phyloP scores from a whole-genome alignment of 2,329 filamentous ascomycete species.

The Aspergillus thermomutatus region DNA sequence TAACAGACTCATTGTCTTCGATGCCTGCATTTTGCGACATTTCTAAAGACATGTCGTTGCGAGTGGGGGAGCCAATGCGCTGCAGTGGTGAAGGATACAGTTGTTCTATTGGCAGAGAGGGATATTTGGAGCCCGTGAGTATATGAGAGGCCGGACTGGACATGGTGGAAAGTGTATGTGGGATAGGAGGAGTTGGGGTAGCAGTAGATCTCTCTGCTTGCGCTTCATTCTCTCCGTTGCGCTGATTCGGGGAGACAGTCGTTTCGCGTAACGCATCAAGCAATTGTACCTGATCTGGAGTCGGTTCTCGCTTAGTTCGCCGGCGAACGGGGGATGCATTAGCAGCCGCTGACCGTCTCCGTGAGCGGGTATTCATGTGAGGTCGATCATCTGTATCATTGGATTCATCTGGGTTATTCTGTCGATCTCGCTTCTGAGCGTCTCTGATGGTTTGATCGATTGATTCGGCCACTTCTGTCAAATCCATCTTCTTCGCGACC shows the following conservation, averaged over 20 bases:
- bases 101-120: constrained; percentile 15
- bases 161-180: constrained; percentile 29
- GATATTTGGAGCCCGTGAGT: constrained; percentile 17
- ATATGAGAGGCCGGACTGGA: constrained; percentile 27
- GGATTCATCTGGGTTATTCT: constrained; percentile 17
- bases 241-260: constrained; percentile 17
- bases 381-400: constrained; percentile 8
- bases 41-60: constrained; percentile 7
- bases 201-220: constrained; percentile 20
- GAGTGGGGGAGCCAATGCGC: constrained; percentile 12
- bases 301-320: constrained; percentile 29
- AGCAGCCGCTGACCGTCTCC: constrained; percentile 9
- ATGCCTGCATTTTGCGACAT: constrained; percentile 20
- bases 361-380: constrained; percentile 10
- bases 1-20: constrained; percentile 31
- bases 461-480: constrained; percentile 30
- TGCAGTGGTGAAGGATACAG: constrained; percentile 30
- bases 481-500: constrained; percentile 25
- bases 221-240: constrained; percentile 5
- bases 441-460: constrained; percentile 30
- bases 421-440: constrained; percentile 21
- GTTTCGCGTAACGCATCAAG: constrained; percentile 26
- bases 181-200: constrained; percentile 35
- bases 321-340: constrained; percentile 16
- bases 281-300: constrained; percentile 33